Conservation (phyloP, 108 stramenopile genomes). For the Nannochloropsis oceanica region DNA sequence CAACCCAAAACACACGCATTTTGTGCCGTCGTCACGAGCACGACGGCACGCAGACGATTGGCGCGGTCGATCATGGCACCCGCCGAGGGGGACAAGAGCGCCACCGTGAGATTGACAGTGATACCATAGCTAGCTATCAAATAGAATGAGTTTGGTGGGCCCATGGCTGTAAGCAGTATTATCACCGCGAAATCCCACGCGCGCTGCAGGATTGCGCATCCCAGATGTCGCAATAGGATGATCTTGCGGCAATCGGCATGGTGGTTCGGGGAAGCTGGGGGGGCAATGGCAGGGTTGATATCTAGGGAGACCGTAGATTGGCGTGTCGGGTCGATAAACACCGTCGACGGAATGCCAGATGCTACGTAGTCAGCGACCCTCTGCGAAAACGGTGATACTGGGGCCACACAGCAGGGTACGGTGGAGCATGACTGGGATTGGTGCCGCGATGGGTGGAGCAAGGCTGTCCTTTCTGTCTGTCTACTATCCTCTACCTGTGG, state of each 20-base stretch:
- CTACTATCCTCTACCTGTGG: no score
- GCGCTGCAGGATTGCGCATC: not conserved
- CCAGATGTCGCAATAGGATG: not conserved
- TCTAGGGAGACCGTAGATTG: no score
- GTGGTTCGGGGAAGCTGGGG: no score
- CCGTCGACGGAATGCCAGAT: no score
- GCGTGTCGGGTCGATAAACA: no score
- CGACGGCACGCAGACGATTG: not conserved
- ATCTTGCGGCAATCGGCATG: not conserved
- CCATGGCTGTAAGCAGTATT: not conserved
- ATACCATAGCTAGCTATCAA: not conserved
- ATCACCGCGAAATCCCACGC: not conserved
- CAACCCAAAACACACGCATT: not conserved
- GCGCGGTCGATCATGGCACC: not conserved
- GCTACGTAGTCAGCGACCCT: no score
- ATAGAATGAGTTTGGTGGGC: not conserved
- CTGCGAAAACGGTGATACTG: no score
- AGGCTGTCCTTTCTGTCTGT: no score
- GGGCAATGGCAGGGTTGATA: no score
- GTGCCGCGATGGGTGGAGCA: no score
- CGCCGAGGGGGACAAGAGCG: not conserved
- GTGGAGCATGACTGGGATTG: no score
- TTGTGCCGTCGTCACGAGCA: not conserved
- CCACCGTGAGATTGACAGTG: not conserved
- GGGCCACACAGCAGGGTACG: no score